These are phyloP conservation scores for Thermothelomyces thermophilus DNA, from an alignment of 2,329 filamentous ascomycete species.

Conservation along the genomic window DNA sequence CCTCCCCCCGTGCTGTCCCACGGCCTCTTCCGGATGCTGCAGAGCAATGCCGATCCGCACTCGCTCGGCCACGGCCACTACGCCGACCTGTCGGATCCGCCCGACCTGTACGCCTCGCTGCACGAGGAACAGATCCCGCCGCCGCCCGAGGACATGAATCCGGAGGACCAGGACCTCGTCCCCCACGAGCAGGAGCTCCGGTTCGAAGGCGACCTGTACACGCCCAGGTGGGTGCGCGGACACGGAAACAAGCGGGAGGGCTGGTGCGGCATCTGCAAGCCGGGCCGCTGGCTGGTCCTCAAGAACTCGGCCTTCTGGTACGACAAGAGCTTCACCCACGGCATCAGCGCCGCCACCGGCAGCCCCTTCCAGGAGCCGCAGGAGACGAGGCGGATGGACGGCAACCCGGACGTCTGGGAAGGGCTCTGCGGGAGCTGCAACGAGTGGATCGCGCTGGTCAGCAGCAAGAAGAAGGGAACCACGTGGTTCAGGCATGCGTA, in stretches of 20 bases:
- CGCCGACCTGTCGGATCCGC: slow-evolving; percentile 65
- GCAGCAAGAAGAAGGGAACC: slow-evolving; percentile 86
- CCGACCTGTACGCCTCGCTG: slow-evolving; percentile 69
- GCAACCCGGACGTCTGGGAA: slow-evolving; percentile 76
- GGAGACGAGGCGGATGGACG: slow-evolving; percentile 68
- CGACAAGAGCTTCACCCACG: slow-evolving; percentile 84
- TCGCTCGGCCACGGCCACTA: slow-evolving; percentile 63
- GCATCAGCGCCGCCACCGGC: slow-evolving; percentile 75
- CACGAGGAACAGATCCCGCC: slow-evolving; percentile 67
- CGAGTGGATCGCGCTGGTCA: slow-evolving; percentile 74
- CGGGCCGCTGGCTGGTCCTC: slow-evolving; percentile 75
- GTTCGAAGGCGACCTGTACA: slow-evolving; percentile 77
- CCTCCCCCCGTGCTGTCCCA: slow-evolving; percentile 60
- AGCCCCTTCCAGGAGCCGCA: slow-evolving; percentile 71
- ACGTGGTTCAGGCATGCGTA: slow-evolving; percentile 88
- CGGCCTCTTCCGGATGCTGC: slow-evolving; percentile 65
- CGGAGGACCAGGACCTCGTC: slow-evolving; percentile 64
- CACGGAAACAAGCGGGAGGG: slow-evolving; percentile 83
- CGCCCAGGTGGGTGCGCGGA: slow-evolving; percentile 75
- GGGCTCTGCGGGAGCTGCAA: slow-evolving; percentile 71
- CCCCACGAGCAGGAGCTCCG: slow-evolving; percentile 74
- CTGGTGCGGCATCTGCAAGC: slow-evolving; percentile 85
- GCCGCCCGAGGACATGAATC: slow-evolving; percentile 75
- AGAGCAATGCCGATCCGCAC: slow-evolving; percentile 67
- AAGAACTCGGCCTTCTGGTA: slow-evolving; percentile 94